Base-by-base conservation (phyloP, 345 rosid species). In the Pseudoturritis turrita region DNA sequence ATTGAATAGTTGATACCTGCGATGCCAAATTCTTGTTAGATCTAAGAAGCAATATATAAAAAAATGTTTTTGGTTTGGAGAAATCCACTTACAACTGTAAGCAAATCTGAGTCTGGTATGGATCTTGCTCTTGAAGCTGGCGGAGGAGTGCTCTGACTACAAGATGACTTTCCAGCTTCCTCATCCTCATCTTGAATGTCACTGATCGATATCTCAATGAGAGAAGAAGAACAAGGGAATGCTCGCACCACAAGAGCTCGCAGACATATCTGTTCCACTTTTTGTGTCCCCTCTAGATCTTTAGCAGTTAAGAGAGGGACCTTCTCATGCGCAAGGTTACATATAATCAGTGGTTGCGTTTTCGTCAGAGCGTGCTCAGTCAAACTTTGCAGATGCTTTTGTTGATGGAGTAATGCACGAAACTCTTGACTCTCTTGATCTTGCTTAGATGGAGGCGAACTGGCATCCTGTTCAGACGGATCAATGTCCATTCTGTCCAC, bases 361-460 rank as follows among this genome's bases (percentile, higher is more conserved):
- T 87, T 91, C 65, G 81, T 69, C 13, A 95, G 91, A 4, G 96
- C 94, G 2, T 67, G 86, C 54, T 91, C 90, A 3, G 96, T 95
- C 65, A 89, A 64, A 78, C 61, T 82, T 75, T 79, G 80, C 23
- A 95, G 75, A 79, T 80, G 80, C 49, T 85, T 91, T 74, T 87
- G 93, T 68, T 83, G 91, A 66, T 81, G 80, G 44, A 89, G 72
- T 77, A 91, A 70, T 10, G 61, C 65, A 17, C 68, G 62, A 41
- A 86, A 85, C 67, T 84, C 91, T 73, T 72, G 89, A 74, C 74
- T 83, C 64, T 81, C 84, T 14, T 58, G 58, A 57, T 84, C 92
- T 73, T 75, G 84, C 66, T 63, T 65, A 60, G 76, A 73, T 31
- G 71, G 56, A 52, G 83, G 25, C 21, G 82, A 76, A 77, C 75